Evolutionary conservation across 495 filamentous ascomycete genomes (phyloP), one percentile per base, ranked within the genome.

Genomic region (Penicillium paxilli): DNA sequence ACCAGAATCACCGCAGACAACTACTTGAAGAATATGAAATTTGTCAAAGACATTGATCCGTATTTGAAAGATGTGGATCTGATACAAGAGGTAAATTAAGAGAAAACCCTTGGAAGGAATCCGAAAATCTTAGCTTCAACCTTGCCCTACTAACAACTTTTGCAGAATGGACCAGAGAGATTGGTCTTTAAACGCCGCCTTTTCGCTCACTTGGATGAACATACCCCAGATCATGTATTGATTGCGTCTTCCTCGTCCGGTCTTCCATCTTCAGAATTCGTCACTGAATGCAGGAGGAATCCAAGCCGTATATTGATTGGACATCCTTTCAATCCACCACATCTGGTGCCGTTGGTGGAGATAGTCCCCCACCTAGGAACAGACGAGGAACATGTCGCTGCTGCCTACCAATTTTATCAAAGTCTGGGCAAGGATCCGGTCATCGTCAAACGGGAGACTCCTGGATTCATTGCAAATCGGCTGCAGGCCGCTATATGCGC

Each of bases 271-370:
- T 62, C 59, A 7, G 26, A 52, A 10, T 65, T 62, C 33, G 44
- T 59, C n/a, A 55, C 56, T 0, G 55, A 62, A 4, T 65, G 63
- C 54, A 54, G 30, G 12, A 55, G 55, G 12, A 57, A 62, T 25
- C 72, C 67, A 5, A 52, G 42, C 8, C 71, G 80, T 3, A 63
- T 83, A 1, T 40, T 82, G 0, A 73, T 82, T 19, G 78, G 79
- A 12, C 82, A 83, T 63, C 81, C 80, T 0, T 85, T 79, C 59
- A 84, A 84, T 33, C 82, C 80, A 7, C 82, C 80, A 2, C 80
- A 84, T 52, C 68, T 84, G 33, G 77, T 84, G 59, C 80, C 81
- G 0, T 52, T 83, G 5, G 68, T 83, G 22, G 80, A 83, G 57
- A 58, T 82, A 37, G 81, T 83, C 5, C 80, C 80, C 4, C 63